Conservation (phyloP, 768 basidiomycete genomes). For the Kwoniella newhampshirensis region DNA sequence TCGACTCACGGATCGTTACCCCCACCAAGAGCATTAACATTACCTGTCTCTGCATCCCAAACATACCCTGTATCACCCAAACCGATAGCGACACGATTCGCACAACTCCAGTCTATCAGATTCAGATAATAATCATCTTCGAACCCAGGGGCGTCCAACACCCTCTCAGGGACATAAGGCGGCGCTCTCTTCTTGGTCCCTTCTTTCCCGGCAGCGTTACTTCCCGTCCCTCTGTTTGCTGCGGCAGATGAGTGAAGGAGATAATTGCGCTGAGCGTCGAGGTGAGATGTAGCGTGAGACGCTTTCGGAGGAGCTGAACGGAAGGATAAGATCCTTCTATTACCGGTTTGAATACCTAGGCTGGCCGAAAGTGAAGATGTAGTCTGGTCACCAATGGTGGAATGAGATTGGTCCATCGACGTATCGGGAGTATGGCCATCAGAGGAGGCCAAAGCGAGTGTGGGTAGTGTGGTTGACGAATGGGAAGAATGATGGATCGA, state of each 20-base stretch:
- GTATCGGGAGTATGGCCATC: slow-evolving; percentile 28
- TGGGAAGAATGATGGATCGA: slow-evolving; percentile 39
- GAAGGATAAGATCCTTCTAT: slow-evolving; percentile 40
- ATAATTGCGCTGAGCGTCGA: slow-evolving; percentile 40
- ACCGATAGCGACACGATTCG: slow-evolving; percentile 85
- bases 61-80: slow-evolving; percentile 83
- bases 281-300: slow-evolving; percentile 35
- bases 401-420: slow-evolving; percentile 20
- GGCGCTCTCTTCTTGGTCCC: slow-evolving; percentile 67
- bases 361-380: slow-evolving; percentile 39
- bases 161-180: slow-evolving; percentile 82
- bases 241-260: slow-evolving; percentile 35
- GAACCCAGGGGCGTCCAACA: slow-evolving; percentile 85
- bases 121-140: slow-evolving; percentile 96
- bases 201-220: slow-evolving; percentile 13
- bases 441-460: slow-evolving; percentile 33
- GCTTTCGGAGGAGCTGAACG: slow-evolving; percentile 39
- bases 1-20: slow-evolving; percentile 28
- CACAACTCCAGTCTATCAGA: slow-evolving; percentile 80
- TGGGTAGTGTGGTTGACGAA: slow-evolving; percentile 36
- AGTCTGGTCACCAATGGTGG: slow-evolving; percentile 20
- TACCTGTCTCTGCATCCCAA: slow-evolving; percentile 88
- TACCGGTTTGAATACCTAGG: slow-evolving; percentile 30
- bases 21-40: slow-evolving; percentile 62
- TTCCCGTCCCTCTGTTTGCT: slow-evolving; percentile 28